Evolutionary conservation across 352 stramenopile species (phyloP).

Genomic region (Pythium phragmitis): DNA sequence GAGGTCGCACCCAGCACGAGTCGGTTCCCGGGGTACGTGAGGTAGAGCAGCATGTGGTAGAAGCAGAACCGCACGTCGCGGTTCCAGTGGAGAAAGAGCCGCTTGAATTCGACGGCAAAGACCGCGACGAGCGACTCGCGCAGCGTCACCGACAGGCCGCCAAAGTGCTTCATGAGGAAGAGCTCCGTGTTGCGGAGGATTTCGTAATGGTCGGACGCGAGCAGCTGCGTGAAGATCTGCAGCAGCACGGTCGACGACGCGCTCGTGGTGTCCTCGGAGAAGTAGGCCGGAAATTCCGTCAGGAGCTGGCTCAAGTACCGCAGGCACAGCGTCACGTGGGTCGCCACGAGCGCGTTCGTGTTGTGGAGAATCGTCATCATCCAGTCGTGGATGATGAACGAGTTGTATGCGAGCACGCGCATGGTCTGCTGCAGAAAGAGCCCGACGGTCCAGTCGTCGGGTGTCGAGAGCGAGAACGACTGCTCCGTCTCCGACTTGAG

Average conservation of each 20-base stretch:
- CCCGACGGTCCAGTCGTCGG: constrained; percentile 31
- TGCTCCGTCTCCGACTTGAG: constrained; percentile 34
- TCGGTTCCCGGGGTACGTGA: constrained; percentile 78
- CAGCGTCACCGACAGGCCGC: constrained; percentile 46
- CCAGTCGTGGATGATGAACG: constrained; percentile 51
- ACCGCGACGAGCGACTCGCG: constrained; percentile 50
- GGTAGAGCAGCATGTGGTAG: constrained; percentile 78
- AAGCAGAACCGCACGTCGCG: constrained; percentile 84
- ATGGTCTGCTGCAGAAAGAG: constrained; percentile 64
- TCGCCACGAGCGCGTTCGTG: constrained; percentile 68
- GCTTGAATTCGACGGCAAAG: constrained; percentile 50
- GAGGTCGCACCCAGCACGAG: constrained; percentile 69
- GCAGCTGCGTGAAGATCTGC: constrained; percentile 57
- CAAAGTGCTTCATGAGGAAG: constrained; percentile 70
- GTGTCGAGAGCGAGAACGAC: constrained; percentile 36
- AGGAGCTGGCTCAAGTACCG: constrained; percentile 65
- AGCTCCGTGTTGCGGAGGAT: constrained; percentile 66
- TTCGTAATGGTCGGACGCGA: constrained; percentile 73
- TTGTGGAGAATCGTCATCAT: constrained; percentile 55
- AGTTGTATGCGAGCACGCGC: constrained; percentile 49
- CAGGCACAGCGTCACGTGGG: constrained; percentile 70
- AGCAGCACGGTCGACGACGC: constrained; percentile 27
- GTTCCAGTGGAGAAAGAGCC: constrained; percentile 82
- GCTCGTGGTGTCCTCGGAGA: constrained; percentile 27
- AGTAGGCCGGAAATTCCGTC: constrained; percentile 59